Conservation (phyloP, 2,329 filamentous ascomycete species). For the Colletotrichum sp. region DNA sequence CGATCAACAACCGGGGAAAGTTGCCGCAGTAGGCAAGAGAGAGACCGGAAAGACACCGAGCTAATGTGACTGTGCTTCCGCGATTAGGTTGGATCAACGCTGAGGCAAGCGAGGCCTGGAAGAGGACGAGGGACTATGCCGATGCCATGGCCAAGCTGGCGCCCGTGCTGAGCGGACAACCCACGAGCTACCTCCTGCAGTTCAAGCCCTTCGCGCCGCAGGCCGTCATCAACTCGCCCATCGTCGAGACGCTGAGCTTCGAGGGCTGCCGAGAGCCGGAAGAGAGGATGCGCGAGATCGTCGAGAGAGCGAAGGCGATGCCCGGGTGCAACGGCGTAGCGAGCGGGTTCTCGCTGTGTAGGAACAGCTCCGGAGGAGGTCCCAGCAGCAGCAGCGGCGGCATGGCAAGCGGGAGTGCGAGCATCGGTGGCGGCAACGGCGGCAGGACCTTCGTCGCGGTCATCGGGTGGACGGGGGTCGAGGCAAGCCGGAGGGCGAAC, state of each 20-base stretch:
- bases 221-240: slow-evolving; percentile 29
- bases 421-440: slow-evolving; percentile 12
- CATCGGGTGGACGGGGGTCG: slow-evolving; percentile 27
- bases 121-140: slow-evolving; percentile 20
- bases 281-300: slow-evolving; percentile 25
- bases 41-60: background rate
- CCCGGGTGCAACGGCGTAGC: slow-evolving; percentile 29
- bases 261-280: slow-evolving; percentile 44
- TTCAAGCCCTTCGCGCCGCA: slow-evolving; percentile 31
- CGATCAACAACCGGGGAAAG: background rate
- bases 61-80: background rate
- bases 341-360: slow-evolving; percentile 22
- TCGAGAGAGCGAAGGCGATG: slow-evolving; percentile 24
- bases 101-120: slow-evolving; percentile 25
- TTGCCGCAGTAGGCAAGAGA: background rate
- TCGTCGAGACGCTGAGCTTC: slow-evolving; percentile 46
- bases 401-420: background rate
- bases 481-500: slow-evolving; percentile 25
- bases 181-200: slow-evolving; percentile 25
- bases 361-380: background rate
- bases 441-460: slow-evolving; percentile 27
- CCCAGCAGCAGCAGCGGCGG: background rate
- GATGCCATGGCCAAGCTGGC: slow-evolving; percentile 23
- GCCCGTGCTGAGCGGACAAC: slow-evolving; percentile 24
- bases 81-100: slow-evolving; percentile 26